These are phyloP conservation scores for Casuarina glauca DNA, from an alignment of 306 rosid species.

Conservation along the genomic window DNA sequence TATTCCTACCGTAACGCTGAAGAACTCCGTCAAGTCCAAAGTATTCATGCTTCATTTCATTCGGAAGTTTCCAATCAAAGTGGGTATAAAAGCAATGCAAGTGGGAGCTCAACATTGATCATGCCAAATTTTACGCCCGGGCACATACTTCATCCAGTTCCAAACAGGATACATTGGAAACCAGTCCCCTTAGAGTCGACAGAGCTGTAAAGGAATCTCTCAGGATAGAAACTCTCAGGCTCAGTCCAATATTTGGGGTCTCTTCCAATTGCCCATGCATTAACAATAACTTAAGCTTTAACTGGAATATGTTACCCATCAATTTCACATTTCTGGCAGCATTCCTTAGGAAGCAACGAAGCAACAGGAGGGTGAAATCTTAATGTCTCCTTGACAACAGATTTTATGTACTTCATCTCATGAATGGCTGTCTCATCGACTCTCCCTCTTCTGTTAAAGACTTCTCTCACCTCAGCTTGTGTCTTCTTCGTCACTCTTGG, in stretches of 20 bases:
- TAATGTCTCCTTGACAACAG: conserved; percentile 9
- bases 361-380: conserved; percentile 13
- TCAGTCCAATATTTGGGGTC: conserved; percentile 13
- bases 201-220: neutral
- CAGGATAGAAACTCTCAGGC: neutral
- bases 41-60: conserved; percentile 22
- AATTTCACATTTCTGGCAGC: conserved; percentile 5
- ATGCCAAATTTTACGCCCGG: conserved; percentile 16
- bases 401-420: conserved; percentile 7
- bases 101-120: conserved; percentile 18
- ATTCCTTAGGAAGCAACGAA: conserved; percentile 20
- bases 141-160: conserved; percentile 42
- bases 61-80: conserved; percentile 37
- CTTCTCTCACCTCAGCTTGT: conserved; percentile 6
- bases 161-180: conserved; percentile 27
- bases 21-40: conserved; percentile 27
- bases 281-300: neutral
- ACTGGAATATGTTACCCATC: conserved; percentile 6
- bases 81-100: conserved; percentile 24
- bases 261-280: conserved; percentile 6
- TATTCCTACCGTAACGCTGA: conserved; percentile 2
- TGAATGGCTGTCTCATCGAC: conserved; percentile 1
- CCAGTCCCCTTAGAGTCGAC: conserved; percentile 23
- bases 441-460: neutral
- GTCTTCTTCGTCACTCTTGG: conserved; percentile 14